Base-by-base conservation (phyloP, 371 early-diverging fungal species). In the Mortierella sp. region DNA sequence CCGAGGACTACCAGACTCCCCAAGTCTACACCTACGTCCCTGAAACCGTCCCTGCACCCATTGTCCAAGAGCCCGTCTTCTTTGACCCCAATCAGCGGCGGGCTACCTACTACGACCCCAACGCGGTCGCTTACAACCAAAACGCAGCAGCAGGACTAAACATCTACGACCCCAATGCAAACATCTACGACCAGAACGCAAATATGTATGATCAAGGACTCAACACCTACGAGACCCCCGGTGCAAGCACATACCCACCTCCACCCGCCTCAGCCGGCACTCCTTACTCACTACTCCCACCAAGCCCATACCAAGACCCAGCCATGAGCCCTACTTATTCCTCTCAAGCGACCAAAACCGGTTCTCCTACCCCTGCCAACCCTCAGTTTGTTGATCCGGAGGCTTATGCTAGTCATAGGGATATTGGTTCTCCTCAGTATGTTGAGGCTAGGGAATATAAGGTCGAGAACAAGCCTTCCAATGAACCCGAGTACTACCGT, bases 51-150 rank as follows among this genome's bases (percentile, higher is more conserved):
- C 35, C 63, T 35, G 63, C 38, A 6, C 63, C 63, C 35, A 63
- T 63, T 18, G 63, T 63, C 63, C 63, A 63, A 63, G 38, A 63
- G 5, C 63, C 63, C 16, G 21, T 63, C 35, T 63, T 63, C 35
- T 63, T 63, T 35, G 63, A 63, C 7, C 63, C 63, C 49, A 18
- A 49, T 21, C 49, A 49, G 18, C 49, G 21, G 18, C 49, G 12
- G 16, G 32, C 16, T 4, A 18, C 63, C 1, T 63, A 63, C 35
- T 63, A 63, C 21, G 21, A 60, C 14, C 60, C 56, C 4, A 56
- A 60, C 2, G 11, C 60, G 8, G 32, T 11, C 2, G 60, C 29
- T 2, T 60, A 60, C 14, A 29, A 63, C 29, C 63, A 27, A 35
- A 63, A 63, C 18, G 35, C 16, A 6, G 49, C 49, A 18, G 49